Percentiles rank a stretch among this genome's conserved stretches.
These are phyloP conservation scores for Trapa incisa DNA, from an alignment of 345 rosid species.

Conservation along the genomic window DNA sequence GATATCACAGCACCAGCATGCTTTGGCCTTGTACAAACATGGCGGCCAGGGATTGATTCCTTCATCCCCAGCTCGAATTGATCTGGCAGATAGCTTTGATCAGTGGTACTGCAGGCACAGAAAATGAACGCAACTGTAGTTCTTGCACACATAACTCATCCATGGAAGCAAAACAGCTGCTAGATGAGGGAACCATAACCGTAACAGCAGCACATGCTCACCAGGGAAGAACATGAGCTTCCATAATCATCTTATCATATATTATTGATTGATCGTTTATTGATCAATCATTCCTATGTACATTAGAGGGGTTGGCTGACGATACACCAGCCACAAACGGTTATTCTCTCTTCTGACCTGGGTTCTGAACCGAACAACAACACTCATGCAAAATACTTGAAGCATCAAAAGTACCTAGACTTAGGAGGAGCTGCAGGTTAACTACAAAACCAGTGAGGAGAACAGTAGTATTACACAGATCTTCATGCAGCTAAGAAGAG, in stretches of 20 bases:
- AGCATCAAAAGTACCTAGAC: not conserved
- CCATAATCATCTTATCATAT: not conserved
- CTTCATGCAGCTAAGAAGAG: not conserved
- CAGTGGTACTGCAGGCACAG: not conserved
- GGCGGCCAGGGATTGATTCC: not conserved
- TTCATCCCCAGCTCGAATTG: not conserved
- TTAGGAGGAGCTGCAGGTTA: not conserved
- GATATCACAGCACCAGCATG: not conserved
- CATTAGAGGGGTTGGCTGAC: not conserved
- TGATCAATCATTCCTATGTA: not conserved
- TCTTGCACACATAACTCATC: not conserved
- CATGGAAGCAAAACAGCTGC: too few relatives aligned
- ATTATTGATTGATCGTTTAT: not conserved
- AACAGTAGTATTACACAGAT: not conserved
- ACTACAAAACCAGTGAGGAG: not conserved
- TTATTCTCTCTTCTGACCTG: not conserved
- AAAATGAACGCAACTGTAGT: not conserved
- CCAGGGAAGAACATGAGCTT: not conserved
- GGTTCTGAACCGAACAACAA: not conserved
- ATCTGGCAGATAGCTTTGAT: not conserved
- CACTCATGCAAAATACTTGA: not conserved
- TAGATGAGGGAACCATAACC: not conserved
- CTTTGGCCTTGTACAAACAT: not conserved
- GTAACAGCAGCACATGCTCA: not conserved
- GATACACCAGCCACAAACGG: not conserved